Conservation (phyloP, 2,329 filamentous ascomycete species). For the Thermoascus crustaceus region DNA sequence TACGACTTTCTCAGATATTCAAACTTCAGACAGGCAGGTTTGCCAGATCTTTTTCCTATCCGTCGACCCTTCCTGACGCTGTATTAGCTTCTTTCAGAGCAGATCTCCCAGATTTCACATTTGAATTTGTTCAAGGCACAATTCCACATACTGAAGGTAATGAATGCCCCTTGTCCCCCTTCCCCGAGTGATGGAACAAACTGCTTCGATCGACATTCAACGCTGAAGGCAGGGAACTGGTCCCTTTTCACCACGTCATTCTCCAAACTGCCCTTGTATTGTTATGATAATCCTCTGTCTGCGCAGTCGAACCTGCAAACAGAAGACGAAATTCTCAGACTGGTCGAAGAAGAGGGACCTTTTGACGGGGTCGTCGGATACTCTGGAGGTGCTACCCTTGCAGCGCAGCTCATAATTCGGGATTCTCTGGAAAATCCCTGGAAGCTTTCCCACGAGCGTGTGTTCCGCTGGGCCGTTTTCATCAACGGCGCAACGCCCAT, state of each 20-base stretch:
- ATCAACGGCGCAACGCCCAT: neutral
- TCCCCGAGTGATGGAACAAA: constrained; percentile 8
- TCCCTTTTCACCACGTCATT: constrained; percentile 8
- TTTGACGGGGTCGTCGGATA: constrained; percentile 11
- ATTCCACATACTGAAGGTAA: constrained; percentile 9
- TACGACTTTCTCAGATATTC: constrained; percentile 5
- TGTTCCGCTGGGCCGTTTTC: neutral
- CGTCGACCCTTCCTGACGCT: neutral
- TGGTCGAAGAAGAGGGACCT: constrained; percentile 6
- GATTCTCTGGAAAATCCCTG: neutral
- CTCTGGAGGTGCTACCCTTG: constrained; percentile 8
- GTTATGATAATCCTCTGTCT: constrained; percentile 8
- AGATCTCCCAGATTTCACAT: constrained; percentile 6
- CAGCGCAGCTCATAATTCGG: constrained; percentile 1
- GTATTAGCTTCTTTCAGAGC: constrained; percentile 6
- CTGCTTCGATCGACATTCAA: constrained; percentile 13
- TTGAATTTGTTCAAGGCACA: constrained; percentile 9
- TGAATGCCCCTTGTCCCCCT: constrained; percentile 5
- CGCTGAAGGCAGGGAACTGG: constrained; percentile 7
- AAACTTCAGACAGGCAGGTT: constrained; percentile 8
- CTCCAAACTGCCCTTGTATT: constrained; percentile 8
- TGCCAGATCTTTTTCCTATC: too few relatives aligned
- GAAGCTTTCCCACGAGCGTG: neutral
- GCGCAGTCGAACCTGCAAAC: constrained; percentile 2
- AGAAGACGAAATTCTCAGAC: neutral